Evolutionary conservation across 371 early-diverging fungal species (phyloP), one percentile per base, ranked within the genome.

Genomic region (Enterospora canceri): DNA sequence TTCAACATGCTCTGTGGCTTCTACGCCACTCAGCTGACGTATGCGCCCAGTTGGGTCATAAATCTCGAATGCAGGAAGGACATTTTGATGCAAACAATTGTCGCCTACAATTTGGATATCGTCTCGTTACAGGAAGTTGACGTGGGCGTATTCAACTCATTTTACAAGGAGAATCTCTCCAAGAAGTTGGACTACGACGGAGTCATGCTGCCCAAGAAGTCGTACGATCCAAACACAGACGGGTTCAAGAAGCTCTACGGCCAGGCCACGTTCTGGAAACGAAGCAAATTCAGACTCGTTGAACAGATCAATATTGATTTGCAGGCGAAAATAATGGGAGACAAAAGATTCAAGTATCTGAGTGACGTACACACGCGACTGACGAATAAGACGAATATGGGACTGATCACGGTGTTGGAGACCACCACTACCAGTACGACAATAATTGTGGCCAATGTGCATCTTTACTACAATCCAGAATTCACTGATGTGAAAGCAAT

Each of bases 401-500:
- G 90, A 1, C 85, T 91, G 1, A 82, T 91, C 56, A 82, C 85
- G 0, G 77, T 92, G 50, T 83, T 97, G 65, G 88, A 91, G 76
- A 40, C 40, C 24, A 12, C 21, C 1, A n/a, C n/a, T n/a, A 57
- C 58, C 46, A 68, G 68, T 0, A 56, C 50, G 32, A n/a, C 54
- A 24, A 30, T 84, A 30, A 77, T 93, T 19, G 89, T 92, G 12
- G 90, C 86, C 35, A 97, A 94, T 76, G 84, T 89, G 4, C 81
- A 82, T 67, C 62, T 83, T 21, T 76, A 78, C 73, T 83, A 82
- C 80, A 75, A 82, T 70, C 82, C 82, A 28, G 73, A 84, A 19
- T 91, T 85, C 80, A 84, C 85, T 0, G 98, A 97, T 78, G 94
- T 97, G 62, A 97, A 97, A 77, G 83, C 95, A 26, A 89, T 95